Evolutionary conservation across 2,329 filamentous ascomycete species (phyloP).

Genomic region (Xylariaceae sp.): DNA sequence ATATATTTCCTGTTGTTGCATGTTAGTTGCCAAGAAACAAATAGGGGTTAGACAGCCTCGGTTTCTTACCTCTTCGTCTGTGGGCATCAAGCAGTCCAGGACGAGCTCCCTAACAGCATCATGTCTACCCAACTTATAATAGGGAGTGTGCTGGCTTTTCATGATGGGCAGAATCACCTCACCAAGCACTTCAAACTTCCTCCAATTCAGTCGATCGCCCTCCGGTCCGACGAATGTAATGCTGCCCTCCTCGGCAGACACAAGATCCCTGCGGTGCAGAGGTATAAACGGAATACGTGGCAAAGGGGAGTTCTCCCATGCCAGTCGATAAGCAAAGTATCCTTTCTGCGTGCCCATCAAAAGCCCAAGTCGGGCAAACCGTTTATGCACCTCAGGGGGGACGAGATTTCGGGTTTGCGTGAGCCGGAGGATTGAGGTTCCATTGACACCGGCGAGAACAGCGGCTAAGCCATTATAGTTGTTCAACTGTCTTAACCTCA

Average conservation of each 20-base stretch:
- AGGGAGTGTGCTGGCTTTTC: slow-evolving; percentile 81
- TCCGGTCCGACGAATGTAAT: slow-evolving; percentile 75
- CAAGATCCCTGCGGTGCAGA: slow-evolving; percentile 80
- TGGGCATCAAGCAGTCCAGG: slow-evolving; percentile 72
- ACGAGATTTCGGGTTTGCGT: slow-evolving; percentile 74
- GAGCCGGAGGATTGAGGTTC: slow-evolving; percentile 78
- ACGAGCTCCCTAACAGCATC: slow-evolving; percentile 70
- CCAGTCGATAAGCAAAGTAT: slow-evolving; percentile 90
- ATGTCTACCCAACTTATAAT: slow-evolving; percentile 64
- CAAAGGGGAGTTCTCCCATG: slow-evolving; percentile 90
- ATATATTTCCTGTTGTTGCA: slow-evolving; percentile 51
- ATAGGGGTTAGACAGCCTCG: neutral
- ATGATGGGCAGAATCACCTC: slow-evolving; percentile 88
- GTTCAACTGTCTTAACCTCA: slow-evolving; percentile 82
- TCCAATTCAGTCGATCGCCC: slow-evolving; percentile 85
- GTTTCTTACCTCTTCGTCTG: slow-evolving; percentile 75
- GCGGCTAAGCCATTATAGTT: slow-evolving; percentile 98
- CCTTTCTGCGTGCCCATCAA: slow-evolving; percentile 91
- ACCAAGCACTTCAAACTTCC: slow-evolving; percentile 93
- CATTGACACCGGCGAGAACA: slow-evolving; percentile 86
- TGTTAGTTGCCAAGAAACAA: slow-evolving; percentile 17
- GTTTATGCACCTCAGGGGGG: slow-evolving; percentile 64
- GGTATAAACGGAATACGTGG: slow-evolving; percentile 93
- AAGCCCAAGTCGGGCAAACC: slow-evolving; percentile 82
- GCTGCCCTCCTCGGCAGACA: slow-evolving; percentile 88